Evolutionary conservation across 192 early-diverging fungal species (phyloP).

Genomic region (Backusella tuberculispora): DNA sequence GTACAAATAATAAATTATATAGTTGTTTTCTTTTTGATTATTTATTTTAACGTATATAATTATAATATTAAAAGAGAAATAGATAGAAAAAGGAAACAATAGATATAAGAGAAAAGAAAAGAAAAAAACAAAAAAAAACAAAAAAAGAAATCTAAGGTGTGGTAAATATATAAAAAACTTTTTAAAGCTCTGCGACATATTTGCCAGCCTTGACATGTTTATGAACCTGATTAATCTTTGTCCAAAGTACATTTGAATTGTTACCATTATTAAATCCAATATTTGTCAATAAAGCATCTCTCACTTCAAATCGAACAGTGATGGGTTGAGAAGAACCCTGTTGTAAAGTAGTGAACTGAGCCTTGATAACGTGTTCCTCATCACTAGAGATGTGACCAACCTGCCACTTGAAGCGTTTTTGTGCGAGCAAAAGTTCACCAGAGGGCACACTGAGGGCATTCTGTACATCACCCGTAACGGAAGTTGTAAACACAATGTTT

Average conservation of each 20-base stretch:
- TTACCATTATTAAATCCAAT: slow-evolving; percentile 23
- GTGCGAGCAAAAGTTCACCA: slow-evolving; percentile 52
- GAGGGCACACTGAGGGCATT: slow-evolving; percentile 53
- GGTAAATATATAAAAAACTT: not conserved
- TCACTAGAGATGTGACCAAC: slow-evolving; percentile 35
- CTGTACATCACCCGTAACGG: slow-evolving; percentile 49
- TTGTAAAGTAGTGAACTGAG: slow-evolving; percentile 47
- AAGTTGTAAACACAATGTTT: slow-evolving; percentile 51
- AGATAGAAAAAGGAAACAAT: no score
- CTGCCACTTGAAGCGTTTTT: slow-evolving; percentile 57
- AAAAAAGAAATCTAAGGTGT: not conserved
- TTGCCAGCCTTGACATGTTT: slow-evolving; percentile 24
- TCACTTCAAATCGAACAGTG: slow-evolving; percentile 45
- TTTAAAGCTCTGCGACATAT: slow-evolving; percentile 25
- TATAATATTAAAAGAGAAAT: not conserved
- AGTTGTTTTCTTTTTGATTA: no score
- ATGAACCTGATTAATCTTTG: not conserved
- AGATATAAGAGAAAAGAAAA: not conserved
- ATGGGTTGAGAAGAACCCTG: slow-evolving; percentile 47
- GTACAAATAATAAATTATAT: no score
- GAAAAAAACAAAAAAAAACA: not conserved
- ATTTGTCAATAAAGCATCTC: slow-evolving; percentile 37
- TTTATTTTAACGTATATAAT: not conserved
- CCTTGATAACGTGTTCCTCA: slow-evolving; percentile 47
- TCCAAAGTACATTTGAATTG: not conserved